Base-by-base conservation (phyloP, 106 monocot genomes). In the Dendrobium catenatum region DNA sequence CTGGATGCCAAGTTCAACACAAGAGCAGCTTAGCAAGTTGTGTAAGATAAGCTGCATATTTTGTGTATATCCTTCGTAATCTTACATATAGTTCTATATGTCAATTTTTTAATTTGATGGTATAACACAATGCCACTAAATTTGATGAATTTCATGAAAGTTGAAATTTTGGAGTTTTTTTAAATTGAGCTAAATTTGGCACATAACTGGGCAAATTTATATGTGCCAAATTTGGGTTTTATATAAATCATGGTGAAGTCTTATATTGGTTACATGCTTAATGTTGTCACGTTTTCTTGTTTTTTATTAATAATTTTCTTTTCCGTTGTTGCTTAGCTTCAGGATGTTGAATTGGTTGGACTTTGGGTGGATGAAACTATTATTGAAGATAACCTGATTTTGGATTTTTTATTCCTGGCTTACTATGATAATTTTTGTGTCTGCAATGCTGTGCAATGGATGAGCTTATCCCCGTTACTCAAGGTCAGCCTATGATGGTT, bases 281-380 rank as follows among this genome's bases (percentile, higher is more conserved):
- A 24, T 64, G 18, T 64, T 64, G 9, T 29, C 10, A 11, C 33
- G 11, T 73, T 37, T 58, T 41, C 47, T 49, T 51, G 44, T 58
- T 81, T 73, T 79, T 74, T 42, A 0, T 74, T 10, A 74, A 72
- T 43, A 19, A 0, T 48, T 76, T 49, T 49, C 20, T 26, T 27
- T 76, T 76, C 8, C 42, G 26, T 48, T 76, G 2, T 26, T 76
- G 11, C 20, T 16, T 10, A 49, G 48, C 41, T 87, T 40, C 61
- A 93, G 98, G 95, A 91, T 68, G 85, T 85, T 83, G 90, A 95
- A 61, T 84, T 91, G 42, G 86, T 79, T 1, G 55, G 84, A 77
- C 78, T 88, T 18, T 95, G 91, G 93, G 87, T 93, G 72, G 98
- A 99, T 80, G 98, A 93, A 78, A 85, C 79, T 47, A 75, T 99